Conservation (phyloP, 1,284 basidiomycete species). For the Malassezia dermatis region DNA sequence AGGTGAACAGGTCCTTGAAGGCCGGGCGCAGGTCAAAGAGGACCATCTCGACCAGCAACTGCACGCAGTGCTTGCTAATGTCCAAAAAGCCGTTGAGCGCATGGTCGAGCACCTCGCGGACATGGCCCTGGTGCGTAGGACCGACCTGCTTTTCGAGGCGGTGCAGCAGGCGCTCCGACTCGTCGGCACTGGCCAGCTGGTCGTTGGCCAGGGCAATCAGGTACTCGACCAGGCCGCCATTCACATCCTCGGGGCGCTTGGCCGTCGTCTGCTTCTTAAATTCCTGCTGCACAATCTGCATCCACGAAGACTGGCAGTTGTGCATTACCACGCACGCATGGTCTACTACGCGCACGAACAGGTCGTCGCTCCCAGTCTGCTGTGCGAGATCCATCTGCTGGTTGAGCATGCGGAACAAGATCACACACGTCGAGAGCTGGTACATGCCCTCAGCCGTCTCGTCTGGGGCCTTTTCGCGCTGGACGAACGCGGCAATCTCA, state of each 20-base stretch:
- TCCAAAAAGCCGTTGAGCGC: slow-evolving; percentile 97
- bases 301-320: slow-evolving; percentile 78
- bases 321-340: slow-evolving; percentile 85
- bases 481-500: slow-evolving; percentile 73
- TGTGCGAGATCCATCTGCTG: slow-evolving; percentile 90
- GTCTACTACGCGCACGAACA: slow-evolving; percentile 77
- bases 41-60: slow-evolving; percentile 82
- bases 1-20: slow-evolving; percentile 69
- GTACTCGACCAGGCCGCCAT: slow-evolving; percentile 85
- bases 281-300: slow-evolving; percentile 70
- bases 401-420: slow-evolving; percentile 93
- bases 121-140: slow-evolving; percentile 74
- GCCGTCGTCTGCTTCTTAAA: slow-evolving; percentile 71
- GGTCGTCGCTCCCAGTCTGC: slow-evolving; percentile 87
- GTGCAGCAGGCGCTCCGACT: slow-evolving; percentile 70
- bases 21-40: slow-evolving; percentile 89
- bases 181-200: slow-evolving; percentile 91
- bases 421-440: slow-evolving; percentile 80
- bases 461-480: slow-evolving; percentile 75
- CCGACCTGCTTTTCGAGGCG: slow-evolving; percentile 84
- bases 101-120: slow-evolving; percentile 78
- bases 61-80: slow-evolving; percentile 91
- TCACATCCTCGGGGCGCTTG: slow-evolving; percentile 69
- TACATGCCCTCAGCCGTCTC: slow-evolving; percentile 78
- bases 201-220: slow-evolving; percentile 97